Percentiles rank a stretch among this genome's conserved stretches.
These are phyloP conservation scores for Inosperma sp. DNA, from an alignment of 768 basidiomycete species.

Conservation along the genomic window DNA sequence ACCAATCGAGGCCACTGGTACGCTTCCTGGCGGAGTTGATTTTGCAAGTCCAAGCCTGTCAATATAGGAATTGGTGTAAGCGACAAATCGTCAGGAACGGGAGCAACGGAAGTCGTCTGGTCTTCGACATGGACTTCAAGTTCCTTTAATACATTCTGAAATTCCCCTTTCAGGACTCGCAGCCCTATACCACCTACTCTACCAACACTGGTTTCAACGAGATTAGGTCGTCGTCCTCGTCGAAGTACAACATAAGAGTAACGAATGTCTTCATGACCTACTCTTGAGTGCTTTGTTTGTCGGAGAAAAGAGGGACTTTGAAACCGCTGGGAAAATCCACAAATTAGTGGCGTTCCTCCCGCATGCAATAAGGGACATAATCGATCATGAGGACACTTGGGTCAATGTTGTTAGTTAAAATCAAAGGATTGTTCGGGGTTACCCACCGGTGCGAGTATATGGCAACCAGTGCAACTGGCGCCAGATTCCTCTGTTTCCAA, in stretches of 20 bases:
- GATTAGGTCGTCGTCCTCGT: constrained; percentile 63
- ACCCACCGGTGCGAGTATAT: constrained; percentile 86
- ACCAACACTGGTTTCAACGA: constrained; percentile 37
- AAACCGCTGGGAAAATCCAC: constrained; percentile 83
- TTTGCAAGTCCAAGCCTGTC: constrained; percentile 39
- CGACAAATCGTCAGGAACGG: constrained; percentile 4
- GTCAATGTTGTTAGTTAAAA: not conserved
- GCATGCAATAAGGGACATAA: constrained; percentile 70
- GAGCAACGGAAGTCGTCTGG: constrained; percentile 13
- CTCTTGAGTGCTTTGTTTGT: constrained; percentile 78
- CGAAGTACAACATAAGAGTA: constrained; percentile 91
- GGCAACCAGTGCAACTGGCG: constrained; percentile 46
- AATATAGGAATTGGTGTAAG: constrained; percentile 9
- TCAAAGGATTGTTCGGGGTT: not conserved
- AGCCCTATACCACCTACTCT: constrained; percentile 51
- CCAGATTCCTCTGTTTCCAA: constrained; percentile 51
- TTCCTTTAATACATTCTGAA: constrained; percentile 34
- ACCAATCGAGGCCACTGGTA: constrained; percentile 89
- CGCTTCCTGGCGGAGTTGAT: constrained; percentile 64
- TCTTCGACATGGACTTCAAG: constrained; percentile 37
- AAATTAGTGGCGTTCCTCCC: constrained; percentile 52
- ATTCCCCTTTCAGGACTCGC: constrained; percentile 37
- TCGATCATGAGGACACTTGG: constrained; percentile 86
- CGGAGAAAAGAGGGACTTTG: constrained; percentile 85
- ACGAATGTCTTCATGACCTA: constrained; percentile 80